Percentiles rank a stretch among this genome's conserved stretches.
phyloP scores from a whole-genome alignment of 1,139 yeast genomes.

The Hyphopichia buzzinii region DNA sequence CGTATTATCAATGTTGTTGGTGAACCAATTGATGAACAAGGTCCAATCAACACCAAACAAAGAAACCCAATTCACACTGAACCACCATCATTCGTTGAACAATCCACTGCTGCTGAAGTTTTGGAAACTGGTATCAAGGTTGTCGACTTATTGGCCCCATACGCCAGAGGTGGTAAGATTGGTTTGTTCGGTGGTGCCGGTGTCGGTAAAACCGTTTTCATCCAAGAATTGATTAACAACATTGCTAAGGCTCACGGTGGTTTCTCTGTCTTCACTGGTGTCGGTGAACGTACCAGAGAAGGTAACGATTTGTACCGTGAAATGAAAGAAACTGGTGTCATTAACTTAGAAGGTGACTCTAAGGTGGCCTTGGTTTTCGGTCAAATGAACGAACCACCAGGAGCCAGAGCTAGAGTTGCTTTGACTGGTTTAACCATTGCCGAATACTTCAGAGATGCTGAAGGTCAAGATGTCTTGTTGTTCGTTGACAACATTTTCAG shows the following conservation, averaged over 20 bases:
- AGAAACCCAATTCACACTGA: conserved; percentile 98
- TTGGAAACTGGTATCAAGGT: conserved; percentile 99
- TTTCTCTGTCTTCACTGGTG: conserved; percentile 99
- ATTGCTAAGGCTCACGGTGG: conserved; percentile 99
- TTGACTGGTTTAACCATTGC: conserved; percentile 99
- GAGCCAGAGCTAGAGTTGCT: conserved; percentile 99
- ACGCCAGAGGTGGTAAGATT: conserved; percentile 99
- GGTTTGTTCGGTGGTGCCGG: conserved; percentile 99
- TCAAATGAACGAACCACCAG: conserved; percentile 99
- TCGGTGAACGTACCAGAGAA: conserved; percentile 99
- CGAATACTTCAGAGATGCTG: conserved; percentile 99
- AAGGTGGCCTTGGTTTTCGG: conserved; percentile 99
- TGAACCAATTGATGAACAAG: conserved; percentile 99
- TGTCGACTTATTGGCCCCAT: conserved; percentile 98
- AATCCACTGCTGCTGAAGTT: conserved; percentile 96
- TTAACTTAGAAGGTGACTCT: conserved; percentile 98
- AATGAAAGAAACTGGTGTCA: conserved; percentile 99
- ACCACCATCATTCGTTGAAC: conserved; percentile 94
- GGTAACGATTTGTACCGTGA: conserved; percentile 99
- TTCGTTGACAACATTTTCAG: conserved; percentile 99
- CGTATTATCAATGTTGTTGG: conserved; percentile 98
- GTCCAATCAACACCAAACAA: conserved; percentile 90
- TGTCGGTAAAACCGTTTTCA: conserved; percentile 99
- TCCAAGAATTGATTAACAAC: conserved; percentile 99
- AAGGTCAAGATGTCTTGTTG: conserved; percentile 99